Evolutionary conservation across 352 stramenopile species (phyloP), one percentile per base, ranked within the genome.

Genomic region (Pythium aristosporum): DNA sequence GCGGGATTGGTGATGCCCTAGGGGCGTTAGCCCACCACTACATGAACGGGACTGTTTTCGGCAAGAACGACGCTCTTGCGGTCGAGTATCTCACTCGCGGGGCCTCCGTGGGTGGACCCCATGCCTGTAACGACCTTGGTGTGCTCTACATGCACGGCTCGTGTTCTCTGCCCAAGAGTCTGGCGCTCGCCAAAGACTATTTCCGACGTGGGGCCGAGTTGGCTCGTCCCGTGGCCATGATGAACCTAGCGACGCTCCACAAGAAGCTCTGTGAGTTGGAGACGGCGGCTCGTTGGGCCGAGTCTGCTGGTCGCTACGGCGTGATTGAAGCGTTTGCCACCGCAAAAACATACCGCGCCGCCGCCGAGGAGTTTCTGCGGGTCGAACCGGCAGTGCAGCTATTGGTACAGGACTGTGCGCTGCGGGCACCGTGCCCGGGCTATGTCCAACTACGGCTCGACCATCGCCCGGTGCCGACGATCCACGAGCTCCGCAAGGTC

Each of bases 61-160:
- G 9, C 28, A 47, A 46, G 51, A 36, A 36, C 11, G 51, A 57
- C 18, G 18, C 51, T 20, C 32, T 57, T n/a, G 51, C 51, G 32
- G 5, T 47, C 28, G 32, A 43, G 7, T 57, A 34, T 18, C 20
- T 28, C 18, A 18, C 32, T 11, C 51, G 51, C 5, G 51, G 51
- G 12, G 51, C 51, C 30, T 32, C 32, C 5, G 9, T 57, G 0
- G 36, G 21, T 9, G 10, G 51, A 4, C 18, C 5, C 1, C 18
- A 47, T 18, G 51, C 51, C 32, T 47, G 34, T 1, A 34, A 46
- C 11, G n/a, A 43, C 16, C 51, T 57, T n/a, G 51, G 32, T 20
- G 51, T 34, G 6, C 5, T 43, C 18, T 43, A 30, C 7, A 34
- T 57, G 51, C 1, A 57, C 20, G 51, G 51, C 16, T 21, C 32